Conservation (phyloP, 768 basidiomycete genomes). For the Lactarius deliciosus region DNA sequence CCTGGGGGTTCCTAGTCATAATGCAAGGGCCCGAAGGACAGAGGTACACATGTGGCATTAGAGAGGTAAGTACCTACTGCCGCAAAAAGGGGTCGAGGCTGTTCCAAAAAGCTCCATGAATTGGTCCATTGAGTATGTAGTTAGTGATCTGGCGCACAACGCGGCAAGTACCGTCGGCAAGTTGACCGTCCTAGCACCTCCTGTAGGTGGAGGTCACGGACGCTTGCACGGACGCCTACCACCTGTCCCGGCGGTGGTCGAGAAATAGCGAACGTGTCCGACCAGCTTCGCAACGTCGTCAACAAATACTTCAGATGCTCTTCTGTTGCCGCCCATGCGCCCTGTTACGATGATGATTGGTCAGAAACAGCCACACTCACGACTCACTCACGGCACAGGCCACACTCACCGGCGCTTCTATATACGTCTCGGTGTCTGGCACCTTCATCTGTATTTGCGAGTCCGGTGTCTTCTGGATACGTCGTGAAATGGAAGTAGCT, state of each 20-base stretch:
- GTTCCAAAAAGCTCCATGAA: neutral
- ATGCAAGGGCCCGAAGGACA: no score
- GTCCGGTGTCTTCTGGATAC: neutral
- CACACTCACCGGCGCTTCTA: neutral
- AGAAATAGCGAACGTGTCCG: neutral
- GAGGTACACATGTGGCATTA: no score
- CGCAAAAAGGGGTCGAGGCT: neutral
- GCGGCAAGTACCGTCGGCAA: neutral
- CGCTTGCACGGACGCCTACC: neutral
- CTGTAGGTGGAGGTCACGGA: neutral
- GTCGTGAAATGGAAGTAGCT: slow-evolving; percentile 5
- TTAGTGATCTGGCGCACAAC: neutral
- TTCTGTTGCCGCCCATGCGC: neutral
- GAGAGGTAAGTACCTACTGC: neutral
- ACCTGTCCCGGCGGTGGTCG: neutral
- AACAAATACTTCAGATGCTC: neutral
- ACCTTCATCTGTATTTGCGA: neutral
- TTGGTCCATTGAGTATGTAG: neutral
- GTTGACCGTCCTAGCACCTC: no score
- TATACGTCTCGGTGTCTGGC: neutral
- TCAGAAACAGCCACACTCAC: neutral
- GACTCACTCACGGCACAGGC: neutral
- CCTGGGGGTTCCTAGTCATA: no score
- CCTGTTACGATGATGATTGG: neutral
- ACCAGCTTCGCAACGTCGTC: neutral